Evolutionary conservation across 2,329 filamentous ascomycete species (phyloP).

Genomic region (Westerdykella ornata): DNA sequence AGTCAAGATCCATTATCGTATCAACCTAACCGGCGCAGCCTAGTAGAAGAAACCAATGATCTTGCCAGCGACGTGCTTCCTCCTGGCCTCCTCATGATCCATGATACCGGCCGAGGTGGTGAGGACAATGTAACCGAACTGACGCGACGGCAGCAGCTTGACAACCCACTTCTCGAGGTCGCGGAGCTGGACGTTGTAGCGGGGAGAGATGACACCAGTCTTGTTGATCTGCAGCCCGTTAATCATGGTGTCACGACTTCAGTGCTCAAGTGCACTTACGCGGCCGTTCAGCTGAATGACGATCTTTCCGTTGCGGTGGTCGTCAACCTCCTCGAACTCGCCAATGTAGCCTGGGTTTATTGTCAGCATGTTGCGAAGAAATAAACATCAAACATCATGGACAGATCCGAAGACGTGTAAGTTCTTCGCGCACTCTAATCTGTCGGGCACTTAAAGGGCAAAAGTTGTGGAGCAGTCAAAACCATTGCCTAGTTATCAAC

Average conservation of each 20-base stretch:
- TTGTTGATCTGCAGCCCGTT: conserved; percentile 66
- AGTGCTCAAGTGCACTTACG: conserved; percentile 32
- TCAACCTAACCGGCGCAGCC: conserved; percentile 8
- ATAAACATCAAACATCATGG: conserved; percentile 87
- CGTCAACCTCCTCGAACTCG: conserved; percentile 98
- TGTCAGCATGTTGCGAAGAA: conserved; percentile 80
- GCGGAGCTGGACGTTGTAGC: conserved; percentile 97
- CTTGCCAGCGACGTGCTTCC: conserved; percentile 99
- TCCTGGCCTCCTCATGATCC: conserved; percentile 99
- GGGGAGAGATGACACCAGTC: conserved; percentile 97
- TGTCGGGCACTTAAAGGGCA: conserved; percentile 99
- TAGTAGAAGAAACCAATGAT: conserved; percentile 99
- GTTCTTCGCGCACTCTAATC: conserved; percentile 73
- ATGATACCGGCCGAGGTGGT: conserved; percentile 99
- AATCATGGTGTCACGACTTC: conserved; percentile 4
- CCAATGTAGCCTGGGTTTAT: conserved; percentile 78
- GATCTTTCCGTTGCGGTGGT: conserved; percentile 99
- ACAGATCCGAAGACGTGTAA: conserved; percentile 88
- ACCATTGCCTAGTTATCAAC: conserved; percentile 99
- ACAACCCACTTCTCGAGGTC: conserved; percentile 99
- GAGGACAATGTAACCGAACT: conserved; percentile 98
- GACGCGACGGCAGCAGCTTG: conserved; percentile 97
- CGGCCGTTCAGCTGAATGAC: conserved; percentile 99
- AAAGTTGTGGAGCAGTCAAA: conserved; percentile 73
- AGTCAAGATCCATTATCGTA: neutral